Conservation (phyloP, 2,329 filamentous ascomycete species). For the Aspergillus candidus region DNA sequence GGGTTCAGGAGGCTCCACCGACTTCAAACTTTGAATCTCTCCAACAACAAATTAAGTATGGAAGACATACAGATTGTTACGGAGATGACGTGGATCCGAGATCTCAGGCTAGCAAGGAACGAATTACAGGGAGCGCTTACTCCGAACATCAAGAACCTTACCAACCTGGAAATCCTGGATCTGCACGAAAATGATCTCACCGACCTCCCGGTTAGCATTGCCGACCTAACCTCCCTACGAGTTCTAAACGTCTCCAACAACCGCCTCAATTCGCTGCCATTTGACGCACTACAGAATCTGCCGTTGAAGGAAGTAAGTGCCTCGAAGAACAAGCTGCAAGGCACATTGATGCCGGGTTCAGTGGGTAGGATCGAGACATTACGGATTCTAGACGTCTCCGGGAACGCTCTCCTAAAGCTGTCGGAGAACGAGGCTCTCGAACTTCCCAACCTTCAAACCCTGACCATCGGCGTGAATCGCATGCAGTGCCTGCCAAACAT, state of each 20-base stretch:
- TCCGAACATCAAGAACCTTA: constrained; percentile 56
- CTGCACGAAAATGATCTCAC: constrained; percentile 74
- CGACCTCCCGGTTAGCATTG: constrained; percentile 60
- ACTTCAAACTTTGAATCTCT: constrained; percentile 76
- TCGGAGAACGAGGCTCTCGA: constrained; percentile 47
- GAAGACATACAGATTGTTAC: constrained; percentile 65
- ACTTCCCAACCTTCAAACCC: constrained; percentile 64
- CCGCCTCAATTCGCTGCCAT: constrained; percentile 63
- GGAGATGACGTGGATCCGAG: constrained; percentile 65
- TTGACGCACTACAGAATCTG: constrained; percentile 60
- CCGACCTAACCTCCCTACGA: constrained; percentile 62
- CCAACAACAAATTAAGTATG: constrained; percentile 73
- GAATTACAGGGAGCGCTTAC: constrained; percentile 63
- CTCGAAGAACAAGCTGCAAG: constrained; percentile 71
- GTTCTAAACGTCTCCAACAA: constrained; percentile 78
- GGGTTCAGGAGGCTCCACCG: constrained; percentile 67
- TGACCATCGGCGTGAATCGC: constrained; percentile 77
- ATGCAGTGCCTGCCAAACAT: constrained; percentile 68
- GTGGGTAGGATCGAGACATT: constrained; percentile 57
- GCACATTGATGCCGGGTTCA: constrained; percentile 61
- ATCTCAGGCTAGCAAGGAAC: constrained; percentile 78
- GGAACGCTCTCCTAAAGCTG: constrained; percentile 61
- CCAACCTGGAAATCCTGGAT: constrained; percentile 71
- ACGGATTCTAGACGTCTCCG: constrained; percentile 70
- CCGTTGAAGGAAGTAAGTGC: constrained; percentile 68